phyloP scores from a whole-genome alignment of 2,329 filamentous ascomycete genomes.

The Penicillium griseofulvum region DNA sequence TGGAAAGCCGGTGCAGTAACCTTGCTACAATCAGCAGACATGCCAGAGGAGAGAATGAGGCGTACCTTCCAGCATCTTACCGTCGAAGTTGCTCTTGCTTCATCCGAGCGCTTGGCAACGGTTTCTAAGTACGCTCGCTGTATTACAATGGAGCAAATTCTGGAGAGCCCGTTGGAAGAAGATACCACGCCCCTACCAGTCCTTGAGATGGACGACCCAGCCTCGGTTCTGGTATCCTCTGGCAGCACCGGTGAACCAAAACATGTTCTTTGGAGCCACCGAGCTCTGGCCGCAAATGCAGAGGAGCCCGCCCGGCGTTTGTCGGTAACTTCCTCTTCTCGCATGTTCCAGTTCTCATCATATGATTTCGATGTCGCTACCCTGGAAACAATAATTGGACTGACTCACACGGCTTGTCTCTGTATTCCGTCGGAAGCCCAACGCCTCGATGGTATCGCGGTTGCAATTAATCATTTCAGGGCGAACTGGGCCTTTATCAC shows the following conservation, averaged over 20 bases:
- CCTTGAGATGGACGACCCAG: background rate
- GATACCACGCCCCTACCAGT: background rate
- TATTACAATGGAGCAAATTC: background rate
- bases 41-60: background rate
- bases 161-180: background rate
- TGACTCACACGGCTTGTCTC: background rate
- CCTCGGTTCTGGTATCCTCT: background rate
- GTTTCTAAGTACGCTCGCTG: background rate
- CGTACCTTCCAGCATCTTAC: background rate
- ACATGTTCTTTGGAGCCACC: background rate
- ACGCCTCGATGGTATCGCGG: background rate
- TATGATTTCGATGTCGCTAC: background rate
- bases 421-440: background rate
- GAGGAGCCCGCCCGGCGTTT: background rate
- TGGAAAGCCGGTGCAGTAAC: background rate
- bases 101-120: background rate
- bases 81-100: background rate
- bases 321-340: background rate
- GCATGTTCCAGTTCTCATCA: background rate
- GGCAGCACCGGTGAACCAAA: background rate
- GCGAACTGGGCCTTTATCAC: background rate
- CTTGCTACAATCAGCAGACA: background rate
- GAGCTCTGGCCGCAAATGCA: background rate
- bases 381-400: background rate
- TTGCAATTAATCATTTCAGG: background rate